Evolutionary conservation across 192 early-diverging fungal species (phyloP).

Genomic region (Entomortierella parvispora): DNA sequence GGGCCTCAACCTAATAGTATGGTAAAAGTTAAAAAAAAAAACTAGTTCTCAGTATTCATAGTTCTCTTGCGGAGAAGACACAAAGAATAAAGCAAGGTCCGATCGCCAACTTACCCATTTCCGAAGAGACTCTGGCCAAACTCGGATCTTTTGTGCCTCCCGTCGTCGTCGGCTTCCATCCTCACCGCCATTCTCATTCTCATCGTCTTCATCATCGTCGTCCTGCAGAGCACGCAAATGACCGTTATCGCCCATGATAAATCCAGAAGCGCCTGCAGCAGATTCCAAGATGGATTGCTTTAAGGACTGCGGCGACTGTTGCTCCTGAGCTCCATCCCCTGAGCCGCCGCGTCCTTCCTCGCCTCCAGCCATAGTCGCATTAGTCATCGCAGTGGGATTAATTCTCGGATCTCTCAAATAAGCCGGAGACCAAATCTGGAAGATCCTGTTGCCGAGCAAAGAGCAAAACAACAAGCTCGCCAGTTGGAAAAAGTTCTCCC

Average conservation of each 20-base stretch:
- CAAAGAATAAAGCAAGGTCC: no score
- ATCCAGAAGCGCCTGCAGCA: conserved; percentile 17
- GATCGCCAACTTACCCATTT: conserved; percentile 67
- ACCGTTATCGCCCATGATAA: conserved; percentile 15
- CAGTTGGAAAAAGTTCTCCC: conserved; percentile 75
- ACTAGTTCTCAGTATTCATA: conserved; percentile 1
- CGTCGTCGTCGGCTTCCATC: not conserved
- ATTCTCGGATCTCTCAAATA: conserved; percentile 42
- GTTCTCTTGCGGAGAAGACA: not conserved
- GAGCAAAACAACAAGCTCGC: conserved; percentile 73
- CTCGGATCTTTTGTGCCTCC: conserved; percentile 21
- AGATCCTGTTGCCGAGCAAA: conserved; percentile 59
- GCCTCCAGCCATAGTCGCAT: not conserved
- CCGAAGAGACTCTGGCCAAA: conserved; percentile 60
- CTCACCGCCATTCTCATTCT: conserved; percentile 8
- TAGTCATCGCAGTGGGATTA: not conserved
- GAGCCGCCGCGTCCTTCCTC: no score
- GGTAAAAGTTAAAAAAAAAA: conserved; percentile 1
- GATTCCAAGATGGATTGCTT: conserved; percentile 11
- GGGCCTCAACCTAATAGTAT: conserved; percentile 58
- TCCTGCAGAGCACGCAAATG: not conserved
- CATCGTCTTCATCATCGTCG: no score
- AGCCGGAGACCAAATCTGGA: conserved; percentile 60
- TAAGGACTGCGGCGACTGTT: not conserved
- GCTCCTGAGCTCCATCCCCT: no score